phyloP scores from a whole-genome alignment of 768 basidiomycete genomes.

The Tylopilus felleus region DNA sequence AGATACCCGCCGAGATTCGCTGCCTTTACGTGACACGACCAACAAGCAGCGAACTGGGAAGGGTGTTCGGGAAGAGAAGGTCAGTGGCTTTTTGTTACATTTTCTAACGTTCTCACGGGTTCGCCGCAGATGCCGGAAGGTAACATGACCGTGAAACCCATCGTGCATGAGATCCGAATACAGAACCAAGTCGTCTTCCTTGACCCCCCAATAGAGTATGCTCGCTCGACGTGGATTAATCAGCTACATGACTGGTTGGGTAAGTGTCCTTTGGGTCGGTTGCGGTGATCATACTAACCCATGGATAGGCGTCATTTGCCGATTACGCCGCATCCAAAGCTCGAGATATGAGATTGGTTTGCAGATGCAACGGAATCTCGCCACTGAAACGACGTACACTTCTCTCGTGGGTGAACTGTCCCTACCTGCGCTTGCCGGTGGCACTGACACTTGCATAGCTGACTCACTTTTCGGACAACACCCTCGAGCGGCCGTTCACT shows the following conservation, averaged over 20 bases:
- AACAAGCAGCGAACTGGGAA: slow-evolving; percentile 74
- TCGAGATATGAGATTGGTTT: slow-evolving; percentile 96
- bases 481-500: slow-evolving; percentile 76
- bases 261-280: slow-evolving; percentile 26
- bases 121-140: slow-evolving; percentile 60
- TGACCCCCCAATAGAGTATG: slow-evolving; percentile 95
- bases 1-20: slow-evolving; percentile 52
- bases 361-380: slow-evolving; percentile 71
- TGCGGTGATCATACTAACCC: background rate
- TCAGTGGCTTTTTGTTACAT: slow-evolving; percentile 23
- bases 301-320: slow-evolving; percentile 74
- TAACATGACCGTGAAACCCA: slow-evolving; percentile 74
- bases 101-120: background rate
- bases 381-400: slow-evolving; percentile 75
- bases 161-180: slow-evolving; percentile 95
- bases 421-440: background rate
- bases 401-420: slow-evolving; percentile 57
- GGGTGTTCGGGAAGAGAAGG: slow-evolving; percentile 77
- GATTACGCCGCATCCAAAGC: slow-evolving; percentile 83
- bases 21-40: slow-evolving; percentile 50
- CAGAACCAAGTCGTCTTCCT: slow-evolving; percentile 99
- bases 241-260: slow-evolving; percentile 91
- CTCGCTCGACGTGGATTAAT: slow-evolving; percentile 83
- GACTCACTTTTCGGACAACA: slow-evolving; percentile 66
- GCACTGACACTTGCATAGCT: slow-evolving; percentile 46